Evolutionary conservation across 495 filamentous ascomycete species (phyloP), one percentile per base, ranked within the genome.

Genomic region (Neurospora sp.): DNA sequence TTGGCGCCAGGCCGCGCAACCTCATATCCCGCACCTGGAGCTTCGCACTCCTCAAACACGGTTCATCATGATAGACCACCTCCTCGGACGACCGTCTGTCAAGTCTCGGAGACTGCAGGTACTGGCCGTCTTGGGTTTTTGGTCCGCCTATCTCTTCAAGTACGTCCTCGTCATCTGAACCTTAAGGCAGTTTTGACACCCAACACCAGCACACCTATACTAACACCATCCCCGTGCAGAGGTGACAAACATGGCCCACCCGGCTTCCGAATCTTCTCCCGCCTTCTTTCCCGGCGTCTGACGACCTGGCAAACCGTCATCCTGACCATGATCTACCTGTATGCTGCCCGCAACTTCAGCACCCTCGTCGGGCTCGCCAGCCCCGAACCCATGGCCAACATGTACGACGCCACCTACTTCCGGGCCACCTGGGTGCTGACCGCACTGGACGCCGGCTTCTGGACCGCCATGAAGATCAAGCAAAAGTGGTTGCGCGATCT

Each of bases 341-440:
- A 98, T 80, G 85, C 94, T 62, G 88, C 92, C 70, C 92, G 96
- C 48, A 98, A 98, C 81, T 95, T 99, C 72, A 93, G 91, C 76
- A 96, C 96, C 75, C 89, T 99, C 7, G 86, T 97, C 70, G 93
- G 93, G 14, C 89, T 99, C 42, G 96, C 97, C 77, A 92, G 91
- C 74, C 96, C 96, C 16, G 96, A 99, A 73, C 96, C 96, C 27
- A 85, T 99, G 76, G 92, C 94, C 70, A 97, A 97, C 79, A 91
- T 98, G 77, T 99, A 99, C 83, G 93, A 91, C 66, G 87, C 93
- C 66, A 90, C 92, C n/a, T 99, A 96, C 83, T 99, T 98, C 82
- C 91, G 96, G 69, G 96, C 96, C 78, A 98, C 96, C 84, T 98
- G 95, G 96, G 89, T 97, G 31, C 91, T 95, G 46, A 99, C 96